Conservation (phyloP, 768 basidiomycete genomes). For the Rhizopogon vulgaris region DNA sequence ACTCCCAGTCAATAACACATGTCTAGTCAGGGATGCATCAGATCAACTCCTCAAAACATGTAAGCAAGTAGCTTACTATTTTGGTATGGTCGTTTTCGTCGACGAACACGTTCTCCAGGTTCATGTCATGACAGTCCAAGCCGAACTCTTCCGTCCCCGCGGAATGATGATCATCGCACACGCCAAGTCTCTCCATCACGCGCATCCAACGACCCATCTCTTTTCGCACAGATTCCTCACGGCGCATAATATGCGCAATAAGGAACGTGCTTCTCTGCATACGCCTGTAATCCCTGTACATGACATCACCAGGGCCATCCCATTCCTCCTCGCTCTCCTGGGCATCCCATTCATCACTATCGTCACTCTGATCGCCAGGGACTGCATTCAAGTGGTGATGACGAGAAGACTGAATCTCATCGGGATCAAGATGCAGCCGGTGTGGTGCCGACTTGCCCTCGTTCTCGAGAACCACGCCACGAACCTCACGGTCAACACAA, state of each 20-base stretch:
- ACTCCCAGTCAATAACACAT: constrained; percentile 88
- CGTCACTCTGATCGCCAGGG: constrained; percentile 69
- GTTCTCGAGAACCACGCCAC: constrained; percentile 68
- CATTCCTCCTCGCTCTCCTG: constrained; percentile 73
- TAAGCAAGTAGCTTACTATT: constrained; percentile 49
- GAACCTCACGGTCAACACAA: constrained; percentile 66
- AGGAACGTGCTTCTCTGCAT: constrained; percentile 79
- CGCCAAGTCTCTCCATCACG: constrained; percentile 56
- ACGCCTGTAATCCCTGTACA: constrained; percentile 80
- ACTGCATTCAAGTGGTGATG: constrained; percentile 65
- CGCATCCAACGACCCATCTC: constrained; percentile 71
- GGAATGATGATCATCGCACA: constrained; percentile 21
- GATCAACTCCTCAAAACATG: constrained; percentile 6
- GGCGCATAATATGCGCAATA: constrained; percentile 57
- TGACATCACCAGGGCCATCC: constrained; percentile 66
- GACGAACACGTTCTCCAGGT: constrained; percentile 81
- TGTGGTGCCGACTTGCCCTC: constrained; percentile 76
- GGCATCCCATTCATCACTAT: constrained; percentile 72
- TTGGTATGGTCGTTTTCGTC: constrained; percentile 59
- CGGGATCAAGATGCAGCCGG: constrained; percentile 73
- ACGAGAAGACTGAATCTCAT: constrained; percentile 63
- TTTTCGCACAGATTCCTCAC: constrained; percentile 55
- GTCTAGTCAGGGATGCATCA: constrained; percentile 39
- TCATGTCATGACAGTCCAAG: constrained; percentile 81
- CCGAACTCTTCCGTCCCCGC: constrained; percentile 56